Base-by-base conservation (phyloP, 108 stramenopile species). In the Schizochytrium sp. region DNA sequence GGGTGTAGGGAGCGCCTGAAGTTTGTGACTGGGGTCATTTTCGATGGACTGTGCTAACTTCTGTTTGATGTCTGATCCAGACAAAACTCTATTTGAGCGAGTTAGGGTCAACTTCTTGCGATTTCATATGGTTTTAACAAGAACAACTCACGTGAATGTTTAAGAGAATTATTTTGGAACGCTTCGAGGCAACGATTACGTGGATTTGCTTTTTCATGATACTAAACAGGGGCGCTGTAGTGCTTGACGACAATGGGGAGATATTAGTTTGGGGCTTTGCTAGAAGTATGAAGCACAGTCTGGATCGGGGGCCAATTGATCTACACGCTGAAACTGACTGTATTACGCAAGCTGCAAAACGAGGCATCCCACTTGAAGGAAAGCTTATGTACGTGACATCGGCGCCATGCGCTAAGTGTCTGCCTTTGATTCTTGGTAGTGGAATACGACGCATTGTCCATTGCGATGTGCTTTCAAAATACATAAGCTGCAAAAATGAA, bases 281-380 rank as follows among this genome's bases (percentile, higher is more conserved):
- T 38, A 7, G 64, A 15, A 69, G 64, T 15, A 7, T 69, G 64
- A 38, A 44, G 12, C 64, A 44, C 64, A 44, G 44, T 15, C 42
- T 44, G 28, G 5, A 7, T 8, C 12, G 64, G 42, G 64, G 12
- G 42, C 42, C 64, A 7, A 69, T 69, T 2, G 64, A 69, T 44
- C 64, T 69, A 8, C 64, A 69, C 64, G 64, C 64, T 15, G 64
- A 69, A 44, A 44, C 64, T 8, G 64, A 69, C 28, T 69, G 64
- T 44, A 69, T 69, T 38, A 69, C 64, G 1, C 64, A 69, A 0
- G 64, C 64, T 8, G 64, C 64, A 0, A 38, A 44, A 7, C 64
- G 64, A 7, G 64, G 64, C 15, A 69, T 69, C 28, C 12, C 64
- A 0, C 28, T 69, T 8, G 64, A 69, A 15, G 64, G 64, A 7